phyloP scores from a whole-genome alignment of 495 filamentous ascomycete genomes.

The Penicillium daleae region DNA sequence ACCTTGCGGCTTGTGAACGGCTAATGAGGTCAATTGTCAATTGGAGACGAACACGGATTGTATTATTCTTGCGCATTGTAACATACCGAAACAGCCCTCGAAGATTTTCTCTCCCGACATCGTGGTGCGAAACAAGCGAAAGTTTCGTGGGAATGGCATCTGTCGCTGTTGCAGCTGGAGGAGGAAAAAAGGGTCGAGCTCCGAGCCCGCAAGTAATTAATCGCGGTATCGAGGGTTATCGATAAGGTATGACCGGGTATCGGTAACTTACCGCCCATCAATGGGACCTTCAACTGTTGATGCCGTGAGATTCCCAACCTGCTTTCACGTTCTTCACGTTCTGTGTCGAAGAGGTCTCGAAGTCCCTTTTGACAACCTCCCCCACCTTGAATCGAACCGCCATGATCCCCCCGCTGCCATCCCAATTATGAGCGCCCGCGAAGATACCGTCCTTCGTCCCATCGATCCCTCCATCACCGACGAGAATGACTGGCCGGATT shows the following conservation, averaged over 20 bases:
- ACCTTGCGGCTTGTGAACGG: slow-evolving; percentile 87
- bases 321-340: slow-evolving; percentile 10
- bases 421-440: slow-evolving; percentile 53
- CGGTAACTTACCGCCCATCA: slow-evolving; percentile 26
- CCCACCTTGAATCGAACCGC: slow-evolving; percentile 7
- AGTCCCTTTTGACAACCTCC: background rate
- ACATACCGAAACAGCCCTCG: slow-evolving; percentile 74
- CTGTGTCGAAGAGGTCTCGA: slow-evolving; percentile 1
- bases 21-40: slow-evolving; percentile 45
- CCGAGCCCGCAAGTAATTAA: slow-evolving; percentile 17
- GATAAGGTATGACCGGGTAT: background rate
- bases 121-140: slow-evolving; percentile 48
- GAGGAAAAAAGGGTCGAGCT: slow-evolving; percentile 16
- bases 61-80: slow-evolving; percentile 15
- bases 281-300: slow-evolving; percentile 20
- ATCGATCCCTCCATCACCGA: slow-evolving; percentile 55
- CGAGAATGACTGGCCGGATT: slow-evolving; percentile 65
- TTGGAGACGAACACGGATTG: background rate
- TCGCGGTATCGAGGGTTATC: slow-evolving; percentile 6
- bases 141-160: slow-evolving; percentile 40
- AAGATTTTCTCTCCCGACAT: slow-evolving; percentile 63
- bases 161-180: slow-evolving; percentile 14
- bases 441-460: slow-evolving; percentile 59
- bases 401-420: slow-evolving; percentile 36
- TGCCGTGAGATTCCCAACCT: slow-evolving; percentile 19